phyloP scores from a whole-genome alignment of 1,284 basidiomycete genomes.

The Singerocomus inundabilis region DNA sequence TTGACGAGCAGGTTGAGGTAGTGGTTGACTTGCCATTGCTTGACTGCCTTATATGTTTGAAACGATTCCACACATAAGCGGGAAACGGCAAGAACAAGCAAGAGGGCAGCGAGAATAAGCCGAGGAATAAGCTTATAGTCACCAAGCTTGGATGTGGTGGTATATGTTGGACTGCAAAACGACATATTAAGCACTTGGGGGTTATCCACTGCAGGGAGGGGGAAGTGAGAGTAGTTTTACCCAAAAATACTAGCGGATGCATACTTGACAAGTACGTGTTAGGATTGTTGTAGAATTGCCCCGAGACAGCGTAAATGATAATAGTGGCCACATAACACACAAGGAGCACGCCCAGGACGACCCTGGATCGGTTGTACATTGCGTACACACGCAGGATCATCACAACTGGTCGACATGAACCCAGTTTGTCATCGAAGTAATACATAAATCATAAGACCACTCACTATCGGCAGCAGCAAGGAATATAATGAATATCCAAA shows the following conservation, averaged over 20 bases:
- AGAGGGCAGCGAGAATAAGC: constrained; percentile 16
- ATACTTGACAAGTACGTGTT: constrained; percentile 11
- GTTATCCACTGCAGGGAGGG: constrained; percentile 9
- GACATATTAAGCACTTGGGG: constrained; percentile 18
- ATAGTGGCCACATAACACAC: constrained; percentile 12
- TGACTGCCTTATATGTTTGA: constrained; percentile 12
- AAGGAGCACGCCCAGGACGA: constrained; percentile 17
- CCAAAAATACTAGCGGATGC: neutral
- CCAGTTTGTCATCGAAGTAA: neutral
- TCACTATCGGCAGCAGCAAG: constrained; percentile 22
- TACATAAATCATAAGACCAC: neutral
- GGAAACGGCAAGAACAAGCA: constrained; percentile 15
- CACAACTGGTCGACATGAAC: constrained; percentile 13
- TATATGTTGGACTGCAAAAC: constrained; percentile 11
- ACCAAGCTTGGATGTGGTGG: constrained; percentile 4
- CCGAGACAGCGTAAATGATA: constrained; percentile 4
- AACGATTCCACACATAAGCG: constrained; percentile 12
- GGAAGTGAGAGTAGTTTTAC: neutral
- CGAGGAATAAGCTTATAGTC: constrained; percentile 15
- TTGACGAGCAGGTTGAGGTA: constrained; percentile 16
- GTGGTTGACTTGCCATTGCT: constrained; percentile 14
- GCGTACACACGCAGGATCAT: constrained; percentile 29
- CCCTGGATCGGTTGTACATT: constrained; percentile 22
- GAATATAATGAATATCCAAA: constrained; percentile 14
- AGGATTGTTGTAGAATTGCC: constrained; percentile 13